A percentile compares a stretch with the other conserved stretches of the same genome.
Conservation (phyloP, 108 stramenopile species). For the Thalassiosira profunda region DNA sequence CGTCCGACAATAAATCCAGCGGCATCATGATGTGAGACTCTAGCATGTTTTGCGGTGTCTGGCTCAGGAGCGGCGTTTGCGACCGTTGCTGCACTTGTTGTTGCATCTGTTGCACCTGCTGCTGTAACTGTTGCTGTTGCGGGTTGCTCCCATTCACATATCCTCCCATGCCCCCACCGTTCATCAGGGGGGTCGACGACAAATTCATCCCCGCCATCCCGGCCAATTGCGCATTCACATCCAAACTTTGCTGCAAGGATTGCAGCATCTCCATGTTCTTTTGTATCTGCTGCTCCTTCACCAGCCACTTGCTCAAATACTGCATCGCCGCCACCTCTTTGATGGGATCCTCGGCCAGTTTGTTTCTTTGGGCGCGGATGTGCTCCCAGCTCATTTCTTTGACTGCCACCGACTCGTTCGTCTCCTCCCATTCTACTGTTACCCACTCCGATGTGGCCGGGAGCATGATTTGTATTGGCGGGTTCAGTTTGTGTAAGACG, state of each 20-base stretch:
- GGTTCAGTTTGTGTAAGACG: slow-evolving; percentile 56
- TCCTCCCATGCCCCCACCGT: too few relatives aligned
- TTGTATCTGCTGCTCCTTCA: slow-evolving; percentile 19
- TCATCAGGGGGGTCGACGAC: neutral
- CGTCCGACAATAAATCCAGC: slow-evolving; percentile 83
- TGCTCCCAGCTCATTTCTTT: slow-evolving; percentile 90
- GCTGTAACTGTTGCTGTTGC: neutral
- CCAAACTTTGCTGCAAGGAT: slow-evolving; percentile 9
- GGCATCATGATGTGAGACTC: slow-evolving; percentile 81
- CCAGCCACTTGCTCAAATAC: slow-evolving; percentile 58
- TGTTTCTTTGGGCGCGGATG: slow-evolving; percentile 62
- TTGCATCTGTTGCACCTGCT: slow-evolving; percentile 5
- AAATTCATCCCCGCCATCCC: slow-evolving; percentile 20
- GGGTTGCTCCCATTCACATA: neutral
- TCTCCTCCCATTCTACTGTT: slow-evolving; percentile 81
- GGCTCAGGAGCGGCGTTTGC: slow-evolving; percentile 5
- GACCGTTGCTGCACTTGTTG: too few relatives aligned
- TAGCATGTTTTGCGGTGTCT: slow-evolving; percentile 40
- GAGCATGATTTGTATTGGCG: slow-evolving; percentile 24
- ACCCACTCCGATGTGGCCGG: slow-evolving; percentile 24
- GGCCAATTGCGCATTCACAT: slow-evolving; percentile 16
- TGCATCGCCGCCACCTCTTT: slow-evolving; percentile 92
- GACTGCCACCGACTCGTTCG: slow-evolving; percentile 75
- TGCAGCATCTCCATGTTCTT: slow-evolving; percentile 9
- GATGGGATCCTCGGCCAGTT: slow-evolving; percentile 85